A percentile compares a stretch with the other conserved stretches of the same genome.
Evolutionary conservation across 2,329 filamentous ascomycete species (phyloP).

Genomic region (Pezicula neosporulosa): DNA sequence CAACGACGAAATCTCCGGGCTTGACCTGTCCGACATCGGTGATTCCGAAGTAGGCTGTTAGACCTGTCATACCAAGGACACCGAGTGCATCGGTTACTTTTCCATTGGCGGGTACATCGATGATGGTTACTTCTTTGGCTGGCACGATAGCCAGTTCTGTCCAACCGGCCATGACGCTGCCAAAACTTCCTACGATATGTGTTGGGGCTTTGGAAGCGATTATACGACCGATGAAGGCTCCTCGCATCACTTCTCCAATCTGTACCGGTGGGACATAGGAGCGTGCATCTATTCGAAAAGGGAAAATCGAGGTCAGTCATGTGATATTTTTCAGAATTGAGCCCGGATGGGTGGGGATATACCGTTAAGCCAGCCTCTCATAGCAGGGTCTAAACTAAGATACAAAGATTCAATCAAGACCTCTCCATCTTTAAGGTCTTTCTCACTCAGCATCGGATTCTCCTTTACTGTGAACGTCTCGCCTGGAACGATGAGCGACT

Average conservation of each 20-base stretch:
- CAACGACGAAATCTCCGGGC: slow-evolving; percentile 67
- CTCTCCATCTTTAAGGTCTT: slow-evolving; percentile 56
- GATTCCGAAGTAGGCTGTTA: slow-evolving; percentile 76
- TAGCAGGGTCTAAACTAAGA: slow-evolving; percentile 66
- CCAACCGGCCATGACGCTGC: slow-evolving; percentile 57
- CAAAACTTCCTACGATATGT: slow-evolving; percentile 53
- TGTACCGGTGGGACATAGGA: slow-evolving; percentile 65
- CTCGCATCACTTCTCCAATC: slow-evolving; percentile 64
- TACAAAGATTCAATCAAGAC: slow-evolving; percentile 58
- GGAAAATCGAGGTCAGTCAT: background rate
- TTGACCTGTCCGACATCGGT: slow-evolving; percentile 62
- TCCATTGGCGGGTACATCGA: slow-evolving; percentile 34
- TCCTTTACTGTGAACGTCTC: slow-evolving; percentile 55
- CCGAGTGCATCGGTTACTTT: slow-evolving; percentile 56
- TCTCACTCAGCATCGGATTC: slow-evolving; percentile 37
- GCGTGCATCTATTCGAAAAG: slow-evolving; percentile 34
- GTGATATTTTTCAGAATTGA: slow-evolving; percentile 14
- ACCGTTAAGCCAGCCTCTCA: slow-evolving; percentile 65
- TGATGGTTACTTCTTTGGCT: slow-evolving; percentile 42
- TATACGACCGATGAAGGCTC: slow-evolving; percentile 54
- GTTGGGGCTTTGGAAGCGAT: slow-evolving; percentile 52
- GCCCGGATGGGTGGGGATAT: background rate
- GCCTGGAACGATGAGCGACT: slow-evolving; percentile 53
- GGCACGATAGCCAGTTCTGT: slow-evolving; percentile 58
- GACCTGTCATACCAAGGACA: slow-evolving; percentile 59